Evolutionary conservation across 2,329 filamentous ascomycete genomes (phyloP), one percentile per base, ranked within the genome.

Genomic region (Waltergamsia citrina): DNA sequence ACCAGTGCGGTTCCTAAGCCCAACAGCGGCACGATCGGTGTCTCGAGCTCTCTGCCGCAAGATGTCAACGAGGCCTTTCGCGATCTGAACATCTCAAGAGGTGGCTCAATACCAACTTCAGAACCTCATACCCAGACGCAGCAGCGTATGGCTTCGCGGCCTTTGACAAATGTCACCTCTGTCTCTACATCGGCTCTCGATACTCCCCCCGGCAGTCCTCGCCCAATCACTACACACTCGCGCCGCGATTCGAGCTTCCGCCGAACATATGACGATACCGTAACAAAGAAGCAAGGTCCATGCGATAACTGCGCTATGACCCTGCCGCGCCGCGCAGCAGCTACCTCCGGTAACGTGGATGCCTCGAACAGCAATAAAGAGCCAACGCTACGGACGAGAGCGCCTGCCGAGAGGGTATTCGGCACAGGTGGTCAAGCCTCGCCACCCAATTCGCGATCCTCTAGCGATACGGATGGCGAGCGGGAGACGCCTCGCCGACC

Each of bases 241-340:
- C 64, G 69, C 22, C 65, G 67, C 38, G 74, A 78, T 39, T 74
- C 73, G 17, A 71, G 68, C 49, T 80, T 78, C 43, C 65, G 66
- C 38, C 67, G 69, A 46, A 80, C 75, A 1, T 80, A 80, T 42
- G 74, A 79, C 43, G 74, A 79, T 40, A 71, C 70, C n/a, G 74
- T 76, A 18, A 78, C 71, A 28, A 74, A 70, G 51, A 69, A 71
- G 38, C 73, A 76, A 34, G 72, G 69, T 7, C 76, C 77, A 16
- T 82, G 78, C 50, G 73, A 79, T 41, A 82, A 81, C 52, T 82
- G 78, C 50, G 76, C 77, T 38, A 67, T 82, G 46, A 81, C 76
- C 1, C 55, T 82, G 7, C 78, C 78, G 0, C 47, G 51, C 21
- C 56, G 57, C 30, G 42, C 51, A n/a, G 45, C 44, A 10, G 45